Evolutionary conservation across 805 yeast species (phyloP).

Genomic region (Grigorovia transvaalensis): DNA sequence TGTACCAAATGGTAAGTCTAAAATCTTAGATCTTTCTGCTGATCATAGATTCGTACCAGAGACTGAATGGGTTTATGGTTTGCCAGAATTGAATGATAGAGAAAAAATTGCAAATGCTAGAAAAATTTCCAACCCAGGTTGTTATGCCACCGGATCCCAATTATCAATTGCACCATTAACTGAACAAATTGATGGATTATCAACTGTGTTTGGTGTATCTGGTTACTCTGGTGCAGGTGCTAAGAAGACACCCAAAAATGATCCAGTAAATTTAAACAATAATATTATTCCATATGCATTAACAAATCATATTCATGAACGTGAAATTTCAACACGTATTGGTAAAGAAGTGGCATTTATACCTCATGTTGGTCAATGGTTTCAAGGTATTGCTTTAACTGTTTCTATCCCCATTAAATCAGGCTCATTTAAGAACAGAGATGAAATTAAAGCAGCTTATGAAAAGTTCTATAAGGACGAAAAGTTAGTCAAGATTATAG

Average conservation of each 20-base stretch:
- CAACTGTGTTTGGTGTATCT: slow-evolving; percentile 87
- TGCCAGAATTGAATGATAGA: slow-evolving; percentile 83
- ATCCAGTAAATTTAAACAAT: slow-evolving; percentile 58
- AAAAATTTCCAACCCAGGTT: slow-evolving; percentile 93
- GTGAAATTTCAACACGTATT: slow-evolving; percentile 75
- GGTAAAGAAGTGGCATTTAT: slow-evolving; percentile 77
- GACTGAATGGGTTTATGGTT: slow-evolving; percentile 86
- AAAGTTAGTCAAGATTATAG: slow-evolving; percentile 70
- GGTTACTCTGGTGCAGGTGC: slow-evolving; percentile 99
- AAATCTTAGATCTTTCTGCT: slow-evolving; percentile 87
- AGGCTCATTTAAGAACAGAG: slow-evolving; percentile 48
- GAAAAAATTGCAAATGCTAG: slow-evolving; percentile 53
- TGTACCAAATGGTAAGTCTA: slow-evolving; percentile 54
- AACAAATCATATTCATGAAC: slow-evolving; percentile 95
- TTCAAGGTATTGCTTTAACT: slow-evolving; percentile 94
- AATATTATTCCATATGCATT: slow-evolving; percentile 91
- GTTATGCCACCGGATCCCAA: slow-evolving; percentile 99
- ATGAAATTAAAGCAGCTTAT: slow-evolving; percentile 66
- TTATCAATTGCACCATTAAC: slow-evolving; percentile 78
- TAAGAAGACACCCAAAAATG: slow-evolving; percentile 95
- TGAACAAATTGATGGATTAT: slow-evolving; percentile 58
- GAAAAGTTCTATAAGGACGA: slow-evolving; percentile 85
- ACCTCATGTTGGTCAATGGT: slow-evolving; percentile 99
- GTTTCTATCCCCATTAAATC: slow-evolving; percentile 77
- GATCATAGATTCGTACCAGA: slow-evolving; percentile 90